Base-by-base conservation (phyloP, 2,329 filamentous ascomycete species). In the Corinectria fuckeliana region DNA sequence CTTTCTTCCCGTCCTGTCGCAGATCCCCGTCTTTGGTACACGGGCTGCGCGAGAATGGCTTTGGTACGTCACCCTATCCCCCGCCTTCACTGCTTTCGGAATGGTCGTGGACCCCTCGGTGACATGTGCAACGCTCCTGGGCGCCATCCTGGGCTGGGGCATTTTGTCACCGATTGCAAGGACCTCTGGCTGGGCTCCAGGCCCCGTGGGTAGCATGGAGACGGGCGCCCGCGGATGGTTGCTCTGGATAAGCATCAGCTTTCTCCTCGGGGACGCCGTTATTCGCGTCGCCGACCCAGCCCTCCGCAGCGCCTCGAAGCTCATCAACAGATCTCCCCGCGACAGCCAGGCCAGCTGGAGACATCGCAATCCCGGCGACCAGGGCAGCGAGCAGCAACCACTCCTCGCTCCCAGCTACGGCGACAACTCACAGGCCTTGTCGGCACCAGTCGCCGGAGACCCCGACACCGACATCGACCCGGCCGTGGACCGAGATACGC, bases 211-310 rank as follows among this genome's bases (percentile, higher is more conserved):
- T 48, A 90, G 94, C 74, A 96, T 93, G 93, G 89, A 92, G 56
- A 86, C 82, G 11, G 93, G 93, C n/a, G 94, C 91, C 72, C 95
- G 96, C 76, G 93, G 92, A 30, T 97, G 93, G 93, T 96, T 97
- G 58, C 91, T 96, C 0, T 97, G 93, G 93, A 82, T 94, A 1
- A 28, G 39, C 14, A 47, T 54, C 3, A 38, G 38, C 2, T 23
- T 42, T n/a, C 11, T 47, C 23, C 28, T 47, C 4, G 50, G 38
- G 11, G 41, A 54, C 39, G 5, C 50, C 11, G 26, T 28, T 8
- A 28, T 28, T n/a, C n/a, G n/a, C n/a, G n/a, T n/a, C n/a, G n/a
- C n/a, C n/a, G n/a, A n/a, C n/a, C n/a, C n/a, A n/a, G n/a, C n/a
- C n/a, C n/a, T n/a, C n/a, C n/a, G n/a, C n/a, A n/a, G n/a, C n/a